Evolutionary conservation across 768 basidiomycete genomes (phyloP).

Genomic region (Trametes punicea): DNA sequence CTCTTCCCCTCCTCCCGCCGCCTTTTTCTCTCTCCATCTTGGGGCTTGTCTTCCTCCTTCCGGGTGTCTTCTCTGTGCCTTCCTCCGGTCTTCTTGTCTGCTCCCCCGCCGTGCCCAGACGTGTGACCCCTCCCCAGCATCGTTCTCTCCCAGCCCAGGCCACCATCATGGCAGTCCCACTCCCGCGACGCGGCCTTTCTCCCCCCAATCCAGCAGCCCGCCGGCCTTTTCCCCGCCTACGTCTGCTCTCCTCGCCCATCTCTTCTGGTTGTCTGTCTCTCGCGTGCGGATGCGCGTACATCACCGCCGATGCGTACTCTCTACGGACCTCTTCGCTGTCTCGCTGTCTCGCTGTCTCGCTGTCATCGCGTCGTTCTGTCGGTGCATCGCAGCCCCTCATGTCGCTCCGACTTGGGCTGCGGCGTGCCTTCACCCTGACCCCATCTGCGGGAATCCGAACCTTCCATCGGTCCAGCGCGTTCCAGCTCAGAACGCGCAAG

Average conservation of each 20-base stretch:
- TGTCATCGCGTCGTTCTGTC: not conserved
- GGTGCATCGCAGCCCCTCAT: slow-evolving; percentile 3
- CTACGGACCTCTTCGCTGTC: not conserved
- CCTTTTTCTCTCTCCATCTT: not conserved
- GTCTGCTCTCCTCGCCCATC: not conserved
- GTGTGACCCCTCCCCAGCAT: slow-evolving; percentile 4
- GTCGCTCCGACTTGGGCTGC: too few species aligned
- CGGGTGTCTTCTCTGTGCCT: slow-evolving; percentile 1
- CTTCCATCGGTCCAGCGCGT: slow-evolving; percentile 8
- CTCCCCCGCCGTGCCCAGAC: slow-evolving; percentile 9
- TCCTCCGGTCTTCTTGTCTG: slow-evolving; percentile 10
- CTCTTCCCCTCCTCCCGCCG: slow-evolving; percentile 3
- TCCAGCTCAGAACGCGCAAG: slow-evolving; percentile 9
- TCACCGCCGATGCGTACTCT: not conserved
- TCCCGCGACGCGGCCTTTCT: slow-evolving; percentile 9
- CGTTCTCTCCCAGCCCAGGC: slow-evolving; percentile 10
- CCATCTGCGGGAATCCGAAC: not conserved
- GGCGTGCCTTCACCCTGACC: too few species aligned
- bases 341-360: not conserved
- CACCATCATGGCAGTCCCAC: slow-evolving; percentile 9
- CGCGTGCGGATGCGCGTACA: not conserved
- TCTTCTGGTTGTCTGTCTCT: not conserved
- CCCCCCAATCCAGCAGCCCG: slow-evolving; percentile 5
- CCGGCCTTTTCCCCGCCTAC: slow-evolving; percentile 1
- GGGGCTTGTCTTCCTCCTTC: slow-evolving; percentile 10